Evolutionary conservation across 2,329 filamentous ascomycete species (phyloP).

Genomic region (Didymella glomerata): DNA sequence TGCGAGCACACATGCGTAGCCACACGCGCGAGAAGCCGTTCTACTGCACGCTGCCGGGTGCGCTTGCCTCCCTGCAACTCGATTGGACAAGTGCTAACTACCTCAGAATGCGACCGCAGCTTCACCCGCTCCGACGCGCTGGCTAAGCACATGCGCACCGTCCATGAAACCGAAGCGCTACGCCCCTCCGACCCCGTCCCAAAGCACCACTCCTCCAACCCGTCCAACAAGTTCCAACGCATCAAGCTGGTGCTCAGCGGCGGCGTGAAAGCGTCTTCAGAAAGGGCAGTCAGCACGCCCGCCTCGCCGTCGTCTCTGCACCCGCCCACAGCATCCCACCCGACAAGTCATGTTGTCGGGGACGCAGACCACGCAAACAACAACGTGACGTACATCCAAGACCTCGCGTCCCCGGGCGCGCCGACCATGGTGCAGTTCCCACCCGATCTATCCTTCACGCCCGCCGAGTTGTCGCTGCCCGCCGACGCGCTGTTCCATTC

Average conservation of each 20-base stretch:
- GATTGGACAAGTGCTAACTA: background rate
- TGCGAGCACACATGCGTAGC: slow-evolving; percentile 97
- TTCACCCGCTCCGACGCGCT: slow-evolving; percentile 96
- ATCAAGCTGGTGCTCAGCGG: slow-evolving; percentile 56
- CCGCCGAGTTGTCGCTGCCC: slow-evolving; percentile 70
- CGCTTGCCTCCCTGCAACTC: slow-evolving; percentile 30
- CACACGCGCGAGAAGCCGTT: slow-evolving; percentile 99
- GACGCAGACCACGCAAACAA: slow-evolving; percentile 41
- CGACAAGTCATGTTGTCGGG: no score
- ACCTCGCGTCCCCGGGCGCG: slow-evolving; percentile 67
- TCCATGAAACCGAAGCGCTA: slow-evolving; percentile 94
- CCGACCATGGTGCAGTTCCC: slow-evolving; percentile 62
- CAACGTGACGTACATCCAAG: slow-evolving; percentile 66
- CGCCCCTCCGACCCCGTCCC: slow-evolving; percentile 77
- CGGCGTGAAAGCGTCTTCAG: slow-evolving; percentile 37
- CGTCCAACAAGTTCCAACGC: slow-evolving; percentile 57
- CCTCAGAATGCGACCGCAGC: slow-evolving; percentile 85
- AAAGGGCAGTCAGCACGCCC: slow-evolving; percentile 46
- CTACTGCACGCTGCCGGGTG: slow-evolving; percentile 93
- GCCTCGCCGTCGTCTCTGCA: slow-evolving; percentile 45
- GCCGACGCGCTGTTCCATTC: slow-evolving; percentile 73
- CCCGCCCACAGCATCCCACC: slow-evolving; percentile 35
- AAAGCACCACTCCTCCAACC: slow-evolving; percentile 64
- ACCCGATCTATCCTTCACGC: slow-evolving; percentile 67
- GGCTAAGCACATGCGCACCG: slow-evolving; percentile 97